phyloP scores from a whole-genome alignment of 805 yeast species.

The Ogataea parapolymorpha region DNA sequence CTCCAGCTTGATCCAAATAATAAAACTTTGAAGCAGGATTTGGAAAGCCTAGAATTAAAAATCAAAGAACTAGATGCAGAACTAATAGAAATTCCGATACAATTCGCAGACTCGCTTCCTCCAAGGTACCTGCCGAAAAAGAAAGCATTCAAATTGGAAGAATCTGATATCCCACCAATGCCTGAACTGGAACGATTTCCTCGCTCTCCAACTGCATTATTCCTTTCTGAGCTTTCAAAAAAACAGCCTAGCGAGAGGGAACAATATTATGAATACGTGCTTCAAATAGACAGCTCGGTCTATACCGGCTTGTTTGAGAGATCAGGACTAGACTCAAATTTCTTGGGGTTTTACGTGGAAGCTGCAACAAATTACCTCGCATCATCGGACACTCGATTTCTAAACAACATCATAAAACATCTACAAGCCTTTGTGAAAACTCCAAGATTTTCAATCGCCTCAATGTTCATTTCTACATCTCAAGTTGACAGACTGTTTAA shows the following conservation, averaged over 20 bases:
- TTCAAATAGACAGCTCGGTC: slow-evolving; percentile 27
- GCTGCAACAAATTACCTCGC: slow-evolving; percentile 32
- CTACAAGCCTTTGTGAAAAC: slow-evolving; percentile 31
- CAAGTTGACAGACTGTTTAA: slow-evolving; percentile 15
- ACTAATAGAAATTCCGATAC: slow-evolving; percentile 5
- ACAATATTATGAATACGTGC: slow-evolving; percentile 37
- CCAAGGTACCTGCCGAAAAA: slow-evolving; percentile 1
- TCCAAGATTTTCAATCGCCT: slow-evolving; percentile 37
- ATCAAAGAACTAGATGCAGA: neutral
- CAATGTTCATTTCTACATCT: slow-evolving; percentile 32
- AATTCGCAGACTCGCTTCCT: slow-evolving; percentile 7
- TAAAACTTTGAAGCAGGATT: slow-evolving; percentile 7
- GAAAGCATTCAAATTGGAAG: slow-evolving; percentile 17
- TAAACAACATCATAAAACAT: slow-evolving; percentile 20
- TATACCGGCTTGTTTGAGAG: slow-evolving; percentile 34
- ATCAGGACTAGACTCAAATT: slow-evolving; percentile 49
- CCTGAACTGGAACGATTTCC: slow-evolving; percentile 8
- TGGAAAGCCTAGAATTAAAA: neutral
- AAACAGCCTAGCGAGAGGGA: slow-evolving; percentile 29
- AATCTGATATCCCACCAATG: slow-evolving; percentile 35
- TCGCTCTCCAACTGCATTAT: slow-evolving; percentile 44
- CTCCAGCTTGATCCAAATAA: slow-evolving; percentile 7
- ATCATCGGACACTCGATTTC: slow-evolving; percentile 18
- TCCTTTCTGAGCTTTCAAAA: slow-evolving; percentile 38
- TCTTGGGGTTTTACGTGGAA: slow-evolving; percentile 45